These are phyloP conservation scores for Metschnikowia vanudenii DNA, from an alignment of 805 yeast species.

Conservation along the genomic window DNA sequence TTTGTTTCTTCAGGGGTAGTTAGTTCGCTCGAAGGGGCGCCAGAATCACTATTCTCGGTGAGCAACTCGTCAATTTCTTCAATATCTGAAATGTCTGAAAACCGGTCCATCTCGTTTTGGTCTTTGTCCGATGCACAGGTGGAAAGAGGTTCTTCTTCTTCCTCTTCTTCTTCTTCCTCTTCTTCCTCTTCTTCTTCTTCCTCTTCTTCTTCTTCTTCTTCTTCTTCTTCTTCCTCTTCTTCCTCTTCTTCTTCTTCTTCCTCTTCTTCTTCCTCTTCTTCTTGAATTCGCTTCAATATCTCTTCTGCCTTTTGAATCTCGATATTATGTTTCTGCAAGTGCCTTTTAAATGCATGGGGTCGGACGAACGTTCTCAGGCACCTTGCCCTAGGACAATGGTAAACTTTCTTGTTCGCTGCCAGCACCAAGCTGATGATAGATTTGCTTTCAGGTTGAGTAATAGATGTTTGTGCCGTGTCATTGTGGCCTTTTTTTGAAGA, in stretches of 20 bases:
- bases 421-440: slow-evolving; percentile 13
- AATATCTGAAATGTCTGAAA: slow-evolving; percentile 9
- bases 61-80: neutral
- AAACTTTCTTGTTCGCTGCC: slow-evolving; percentile 6
- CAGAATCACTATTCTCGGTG: neutral
- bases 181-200: neutral
- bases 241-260: too few relatives aligned
- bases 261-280: slow-evolving; percentile 6
- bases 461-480: neutral
- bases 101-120: slow-evolving; percentile 2
- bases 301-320: slow-evolving; percentile 30
- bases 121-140: too few relatives aligned
- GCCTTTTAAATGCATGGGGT: slow-evolving; percentile 15
- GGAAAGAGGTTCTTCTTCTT: too few relatives aligned
- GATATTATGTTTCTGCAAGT: slow-evolving; percentile 21
- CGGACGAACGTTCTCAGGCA: slow-evolving; percentile 15
- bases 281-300: slow-evolving; percentile 1
- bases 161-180: too few relatives aligned
- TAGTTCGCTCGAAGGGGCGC: neutral
- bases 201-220: too few relatives aligned
- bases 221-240: too few relatives aligned
- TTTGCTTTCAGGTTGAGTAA: neutral
- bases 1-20: neutral
- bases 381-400: slow-evolving; percentile 13
- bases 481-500: neutral